A percentile compares a stretch with the other conserved stretches of the same genome.
Conservation (phyloP, 768 basidiomycete genomes). For the Trametes cinnabarina region DNA sequence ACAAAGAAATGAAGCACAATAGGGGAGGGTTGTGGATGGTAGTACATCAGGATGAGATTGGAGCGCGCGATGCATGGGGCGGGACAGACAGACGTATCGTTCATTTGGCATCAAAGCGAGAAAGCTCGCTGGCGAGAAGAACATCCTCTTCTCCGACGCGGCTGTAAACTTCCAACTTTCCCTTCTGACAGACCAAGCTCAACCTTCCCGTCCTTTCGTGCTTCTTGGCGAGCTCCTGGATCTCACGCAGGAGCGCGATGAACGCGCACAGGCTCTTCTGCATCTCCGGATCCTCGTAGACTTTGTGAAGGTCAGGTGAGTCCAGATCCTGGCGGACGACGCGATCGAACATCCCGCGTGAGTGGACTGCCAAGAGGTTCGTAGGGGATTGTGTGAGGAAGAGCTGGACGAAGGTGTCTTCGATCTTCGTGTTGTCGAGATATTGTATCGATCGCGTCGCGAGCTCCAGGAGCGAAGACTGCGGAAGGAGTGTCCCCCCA, state of each 20-base stretch:
- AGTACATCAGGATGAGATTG: no score
- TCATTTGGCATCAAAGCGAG: conserved; percentile 16
- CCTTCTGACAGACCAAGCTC: conserved; percentile 50
- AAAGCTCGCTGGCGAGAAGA: conserved; percentile 45
- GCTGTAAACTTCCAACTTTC: conserved; percentile 47
- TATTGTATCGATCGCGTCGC: conserved; percentile 25
- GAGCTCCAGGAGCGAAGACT: conserved; percentile 32
- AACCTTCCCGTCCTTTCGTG: conserved; percentile 52
- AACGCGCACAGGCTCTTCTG: conserved; percentile 28
- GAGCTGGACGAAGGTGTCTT: conserved; percentile 60
- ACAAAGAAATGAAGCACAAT: no score
- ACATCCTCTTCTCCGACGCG: conserved; percentile 42
- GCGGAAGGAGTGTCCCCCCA: conserved; percentile 33
- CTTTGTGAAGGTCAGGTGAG: conserved; percentile 20
- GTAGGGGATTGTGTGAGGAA: conserved; percentile 67
- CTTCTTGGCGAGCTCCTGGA: conserved; percentile 48
- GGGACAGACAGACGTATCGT: no score
- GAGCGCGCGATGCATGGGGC: no score
- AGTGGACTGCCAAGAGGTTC: conserved; percentile 58
- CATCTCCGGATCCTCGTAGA: conserved; percentile 26
- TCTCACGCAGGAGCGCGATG: conserved; percentile 29
- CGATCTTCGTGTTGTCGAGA: conserved; percentile 41
- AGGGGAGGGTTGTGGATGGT: no score
- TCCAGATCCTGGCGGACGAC: conserved; percentile 44
- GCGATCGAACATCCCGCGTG: conserved; percentile 48